These are phyloP conservation scores for Pseudogymnoascus sp. DNA, from an alignment of 2,329 filamentous ascomycete genomes.

Conservation along the genomic window DNA sequence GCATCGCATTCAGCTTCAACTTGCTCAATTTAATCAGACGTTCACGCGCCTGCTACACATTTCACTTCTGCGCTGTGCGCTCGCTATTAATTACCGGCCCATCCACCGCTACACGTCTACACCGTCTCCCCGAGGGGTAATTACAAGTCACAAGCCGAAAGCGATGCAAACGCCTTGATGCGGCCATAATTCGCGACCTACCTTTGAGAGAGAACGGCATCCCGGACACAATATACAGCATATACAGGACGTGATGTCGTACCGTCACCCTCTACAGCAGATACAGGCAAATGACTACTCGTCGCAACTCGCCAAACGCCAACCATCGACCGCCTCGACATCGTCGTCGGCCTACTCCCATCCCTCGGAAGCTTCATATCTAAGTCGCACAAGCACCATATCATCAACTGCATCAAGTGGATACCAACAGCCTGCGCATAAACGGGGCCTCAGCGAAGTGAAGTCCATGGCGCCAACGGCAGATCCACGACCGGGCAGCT, in stretches of 20 bases:
- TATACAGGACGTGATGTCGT: slow-evolving; percentile 39
- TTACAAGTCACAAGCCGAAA: neutral
- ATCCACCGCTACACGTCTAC: slow-evolving; percentile 5
- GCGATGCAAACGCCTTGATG: slow-evolving; percentile 16
- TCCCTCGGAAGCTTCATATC: slow-evolving; percentile 39
- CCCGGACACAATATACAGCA: neutral
- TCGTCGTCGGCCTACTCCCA: slow-evolving; percentile 61
- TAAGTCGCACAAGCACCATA: slow-evolving; percentile 58
- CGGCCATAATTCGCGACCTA: slow-evolving; percentile 9
- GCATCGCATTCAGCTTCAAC: neutral
- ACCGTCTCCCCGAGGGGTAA: slow-evolving; percentile 9
- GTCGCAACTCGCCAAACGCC: slow-evolving; percentile 37
- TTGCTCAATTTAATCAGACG: slow-evolving; percentile 3
- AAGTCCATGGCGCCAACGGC: slow-evolving; percentile 43
- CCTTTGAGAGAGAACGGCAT: neutral
- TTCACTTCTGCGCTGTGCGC: slow-evolving; percentile 12
- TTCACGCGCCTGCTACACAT: neutral
- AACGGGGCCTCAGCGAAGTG: slow-evolving; percentile 68
- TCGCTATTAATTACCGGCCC: neutral
- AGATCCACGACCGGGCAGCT: slow-evolving; percentile 39
- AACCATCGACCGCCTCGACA: slow-evolving; percentile 63
- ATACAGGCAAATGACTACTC: slow-evolving; percentile 42
- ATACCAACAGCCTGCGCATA: slow-evolving; percentile 49
- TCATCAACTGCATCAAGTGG: slow-evolving; percentile 64
- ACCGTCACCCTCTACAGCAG: slow-evolving; percentile 51